Evolutionary conservation across 202 grass and related monocot species (phyloP).

Genomic region (Bolboschoenoplectus hybrid): DNA sequence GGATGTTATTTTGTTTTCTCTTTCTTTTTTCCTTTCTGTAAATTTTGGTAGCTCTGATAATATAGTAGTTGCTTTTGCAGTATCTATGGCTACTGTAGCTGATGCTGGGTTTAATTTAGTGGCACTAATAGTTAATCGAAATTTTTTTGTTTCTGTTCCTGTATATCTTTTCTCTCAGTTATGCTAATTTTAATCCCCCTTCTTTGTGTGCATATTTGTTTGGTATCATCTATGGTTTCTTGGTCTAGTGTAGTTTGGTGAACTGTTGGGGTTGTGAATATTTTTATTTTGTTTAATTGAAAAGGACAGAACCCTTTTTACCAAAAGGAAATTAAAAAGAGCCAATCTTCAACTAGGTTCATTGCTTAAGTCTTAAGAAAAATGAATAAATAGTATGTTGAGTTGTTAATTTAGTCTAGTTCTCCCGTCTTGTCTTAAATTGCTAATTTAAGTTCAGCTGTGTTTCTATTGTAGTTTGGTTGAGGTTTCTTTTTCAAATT

Average conservation of each 20-base stretch:
- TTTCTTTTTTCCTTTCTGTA: conserved; percentile 24
- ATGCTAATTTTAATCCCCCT: not conserved
- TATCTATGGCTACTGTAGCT: conserved; percentile 24
- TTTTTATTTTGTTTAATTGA: conserved; percentile 8
- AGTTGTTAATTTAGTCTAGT: conserved; percentile 12
- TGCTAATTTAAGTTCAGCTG: not conserved
- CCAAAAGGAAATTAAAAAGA: conserved; percentile 31
- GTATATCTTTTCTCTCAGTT: not conserved
- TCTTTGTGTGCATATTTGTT: conserved; percentile 1
- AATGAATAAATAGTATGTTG: conserved; percentile 33
- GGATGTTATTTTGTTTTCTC: conserved; percentile 13
- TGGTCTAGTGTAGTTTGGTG: conserved; percentile 35
- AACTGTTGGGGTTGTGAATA: conserved; percentile 21
- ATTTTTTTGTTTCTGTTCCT: conserved; percentile 15
- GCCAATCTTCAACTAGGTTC: conserved; percentile 14
- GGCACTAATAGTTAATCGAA: conserved; percentile 18
- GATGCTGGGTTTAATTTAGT: conserved; percentile 37
- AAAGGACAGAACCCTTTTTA: conserved; percentile 33
- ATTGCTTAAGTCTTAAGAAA: conserved; percentile 29
- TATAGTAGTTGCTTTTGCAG: conserved; percentile 39
- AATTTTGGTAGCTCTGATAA: conserved; percentile 40
- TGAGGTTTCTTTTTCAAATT: conserved; percentile 31
- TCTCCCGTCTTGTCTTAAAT: conserved; percentile 17
- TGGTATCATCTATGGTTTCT: not conserved
- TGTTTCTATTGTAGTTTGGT: conserved; percentile 17